These are phyloP conservation scores for Phytophthora ramorum DNA, from an alignment of 352 stramenopile species.

Conservation along the genomic window DNA sequence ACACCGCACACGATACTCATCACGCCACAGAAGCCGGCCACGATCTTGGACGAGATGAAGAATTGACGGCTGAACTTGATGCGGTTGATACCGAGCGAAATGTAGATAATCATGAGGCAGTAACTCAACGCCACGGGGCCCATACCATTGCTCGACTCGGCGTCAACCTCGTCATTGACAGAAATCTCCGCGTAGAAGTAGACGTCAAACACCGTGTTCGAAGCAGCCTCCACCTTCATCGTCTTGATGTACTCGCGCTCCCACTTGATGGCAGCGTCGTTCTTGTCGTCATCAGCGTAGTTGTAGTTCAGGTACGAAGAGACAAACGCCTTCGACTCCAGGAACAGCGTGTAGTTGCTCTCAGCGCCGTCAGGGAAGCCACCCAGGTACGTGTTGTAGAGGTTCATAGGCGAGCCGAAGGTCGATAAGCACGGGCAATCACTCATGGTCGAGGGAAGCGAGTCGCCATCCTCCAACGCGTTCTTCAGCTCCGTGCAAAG, in stretches of 20 bases:
- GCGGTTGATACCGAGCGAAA: conserved; percentile 70
- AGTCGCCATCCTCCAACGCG: conserved; percentile 41
- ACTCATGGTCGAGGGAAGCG: conserved; percentile 59
- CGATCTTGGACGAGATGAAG: conserved; percentile 66
- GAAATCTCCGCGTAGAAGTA: conserved; percentile 70
- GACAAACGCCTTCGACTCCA: conserved; percentile 55
- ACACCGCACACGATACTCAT: conserved; percentile 68
- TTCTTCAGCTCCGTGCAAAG: conserved; percentile 53
- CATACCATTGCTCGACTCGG: conserved; percentile 59
- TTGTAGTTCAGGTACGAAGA: conserved; percentile 70
- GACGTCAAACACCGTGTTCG: conserved; percentile 58
- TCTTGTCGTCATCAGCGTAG: conserved; percentile 56
- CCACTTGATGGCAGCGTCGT: conserved; percentile 59
- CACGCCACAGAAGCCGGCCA: conserved; percentile 62
- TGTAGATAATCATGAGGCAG: conserved; percentile 72
- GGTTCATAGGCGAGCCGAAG: conserved; percentile 73
- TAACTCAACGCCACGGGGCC: conserved; percentile 62
- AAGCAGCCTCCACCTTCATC: conserved; percentile 49
- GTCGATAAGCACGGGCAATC: conserved; percentile 67
- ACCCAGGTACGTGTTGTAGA: conserved; percentile 74
- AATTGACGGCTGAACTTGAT: conserved; percentile 55
- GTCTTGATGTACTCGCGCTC: conserved; percentile 66
- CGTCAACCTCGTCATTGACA: conserved; percentile 65
- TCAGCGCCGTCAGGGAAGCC: conserved; percentile 57
- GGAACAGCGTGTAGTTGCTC: conserved; percentile 58